Conservation (phyloP, 2,329 filamentous ascomycete genomes). For the Sarocladium oryzae region DNA sequence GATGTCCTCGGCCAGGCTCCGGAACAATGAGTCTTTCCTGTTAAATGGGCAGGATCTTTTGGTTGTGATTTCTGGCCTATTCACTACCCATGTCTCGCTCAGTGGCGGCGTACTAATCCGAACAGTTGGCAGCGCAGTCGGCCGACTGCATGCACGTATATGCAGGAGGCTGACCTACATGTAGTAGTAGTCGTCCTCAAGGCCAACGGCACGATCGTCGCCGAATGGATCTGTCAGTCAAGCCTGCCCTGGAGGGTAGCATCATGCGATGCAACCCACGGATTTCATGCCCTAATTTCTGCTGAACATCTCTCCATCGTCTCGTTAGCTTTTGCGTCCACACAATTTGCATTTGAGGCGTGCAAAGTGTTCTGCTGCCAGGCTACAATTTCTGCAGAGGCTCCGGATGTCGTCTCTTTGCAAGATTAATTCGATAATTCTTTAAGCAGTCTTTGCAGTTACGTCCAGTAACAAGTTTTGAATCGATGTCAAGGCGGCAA, state of each 20-base stretch:
- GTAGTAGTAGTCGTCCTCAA: too few species aligned
- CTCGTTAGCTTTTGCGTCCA: background rate
- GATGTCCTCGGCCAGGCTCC: background rate
- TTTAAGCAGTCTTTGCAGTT: background rate
- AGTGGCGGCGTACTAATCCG: too few species aligned
- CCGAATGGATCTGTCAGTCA: background rate
- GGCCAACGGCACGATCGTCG: background rate
- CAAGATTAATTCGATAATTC: background rate
- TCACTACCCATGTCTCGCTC: too few species aligned
- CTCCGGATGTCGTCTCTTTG: background rate
- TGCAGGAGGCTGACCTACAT: background rate
- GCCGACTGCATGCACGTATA: too few species aligned
- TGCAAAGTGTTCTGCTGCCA: background rate
- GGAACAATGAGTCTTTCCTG: too few species aligned
- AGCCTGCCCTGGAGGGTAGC: conserved; percentile 1
- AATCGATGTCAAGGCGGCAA: background rate
- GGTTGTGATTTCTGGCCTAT: too few species aligned
- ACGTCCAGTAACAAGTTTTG: background rate
- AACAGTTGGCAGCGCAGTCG: background rate
- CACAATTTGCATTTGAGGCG: background rate
- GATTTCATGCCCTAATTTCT: conserved; percentile 4
- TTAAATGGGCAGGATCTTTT: too few species aligned
- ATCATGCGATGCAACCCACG: background rate
- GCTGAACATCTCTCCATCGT: background rate
- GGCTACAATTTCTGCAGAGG: background rate